Percentiles rank a stretch among this genome's conserved stretches.
phyloP scores from a whole-genome alignment of 78 protist genomes.

The slime mould (Dictyostelium discoideum) region dicty_2.7 NC_007088.5:6319501-6320000 shows the following conservation, averaged over 20 bases:
- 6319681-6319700: constrained; percentile 99
- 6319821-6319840: constrained; percentile 88
- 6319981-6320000: constrained; percentile 98
- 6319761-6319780: constrained; percentile 97
- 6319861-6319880: constrained; percentile 99
- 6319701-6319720: constrained; percentile 99
- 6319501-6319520: constrained; percentile 59
- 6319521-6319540: constrained; percentile 93
- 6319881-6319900: constrained; percentile 98
- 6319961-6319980: constrained; percentile 99
- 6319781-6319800: constrained; percentile 97
- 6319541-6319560: constrained; percentile 98
- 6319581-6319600: constrained; percentile 99
- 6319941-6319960: constrained; percentile 99
- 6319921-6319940: constrained; percentile 96
- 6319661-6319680: constrained; percentile 99
- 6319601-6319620: constrained; percentile 96
- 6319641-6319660: constrained; percentile 97
- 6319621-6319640: constrained; percentile 92
- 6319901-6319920: constrained; percentile 88
- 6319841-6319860: constrained; percentile 97
- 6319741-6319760: constrained; percentile 92
- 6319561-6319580: constrained; percentile 93
- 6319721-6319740: constrained; percentile 97
- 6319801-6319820: constrained; percentile 94